A percentile compares a stretch with the other conserved stretches of the same genome.
phyloP scores from a whole-genome alignment of 805 yeast genomes.

The Sugiyamaella americana region DNA sequence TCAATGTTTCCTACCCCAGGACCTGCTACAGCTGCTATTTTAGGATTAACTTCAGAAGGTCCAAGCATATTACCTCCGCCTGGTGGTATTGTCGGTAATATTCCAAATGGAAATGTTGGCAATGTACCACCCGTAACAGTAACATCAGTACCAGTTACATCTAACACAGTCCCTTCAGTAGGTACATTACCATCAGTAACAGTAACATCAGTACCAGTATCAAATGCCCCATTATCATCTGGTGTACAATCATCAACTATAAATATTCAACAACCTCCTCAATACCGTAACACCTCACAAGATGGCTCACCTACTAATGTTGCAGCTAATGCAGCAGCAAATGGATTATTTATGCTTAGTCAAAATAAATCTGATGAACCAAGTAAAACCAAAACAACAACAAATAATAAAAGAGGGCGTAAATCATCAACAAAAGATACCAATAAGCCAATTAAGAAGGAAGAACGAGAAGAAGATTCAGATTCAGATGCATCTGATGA shows the following conservation, averaged over 20 bases:
- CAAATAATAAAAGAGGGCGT: neutral
- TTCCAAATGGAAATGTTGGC: neutral
- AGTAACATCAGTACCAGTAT: neutral
- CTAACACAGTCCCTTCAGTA: neutral
- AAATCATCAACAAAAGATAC: neutral
- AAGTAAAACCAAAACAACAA: neutral
- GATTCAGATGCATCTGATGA: neutral
- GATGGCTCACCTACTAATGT: neutral
- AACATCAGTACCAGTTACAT: neutral
- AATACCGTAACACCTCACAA: too few relatives aligned
- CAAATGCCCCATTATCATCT: neutral
- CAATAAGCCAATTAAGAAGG: neutral
- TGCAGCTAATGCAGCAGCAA: conserved; percentile 24
- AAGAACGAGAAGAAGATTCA: neutral
- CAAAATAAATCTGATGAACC: conserved; percentile 10
- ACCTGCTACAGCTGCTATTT: conserved; percentile 32
- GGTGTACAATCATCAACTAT: too few relatives aligned
- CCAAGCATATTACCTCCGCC: neutral
- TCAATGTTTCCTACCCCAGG: conserved; percentile 33
- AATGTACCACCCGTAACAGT: neutral
- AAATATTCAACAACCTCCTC: too few relatives aligned
- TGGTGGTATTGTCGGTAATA: neutral
- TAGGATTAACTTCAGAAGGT: conserved; percentile 34
- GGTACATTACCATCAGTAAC: neutral
- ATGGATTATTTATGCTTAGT: conserved; percentile 30